Percentiles rank a stretch among this genome's conserved stretches.
phyloP scores from a whole-genome alignment of 2,329 filamentous ascomycete species.

The Dactylonectria macrodidyma region DNA sequence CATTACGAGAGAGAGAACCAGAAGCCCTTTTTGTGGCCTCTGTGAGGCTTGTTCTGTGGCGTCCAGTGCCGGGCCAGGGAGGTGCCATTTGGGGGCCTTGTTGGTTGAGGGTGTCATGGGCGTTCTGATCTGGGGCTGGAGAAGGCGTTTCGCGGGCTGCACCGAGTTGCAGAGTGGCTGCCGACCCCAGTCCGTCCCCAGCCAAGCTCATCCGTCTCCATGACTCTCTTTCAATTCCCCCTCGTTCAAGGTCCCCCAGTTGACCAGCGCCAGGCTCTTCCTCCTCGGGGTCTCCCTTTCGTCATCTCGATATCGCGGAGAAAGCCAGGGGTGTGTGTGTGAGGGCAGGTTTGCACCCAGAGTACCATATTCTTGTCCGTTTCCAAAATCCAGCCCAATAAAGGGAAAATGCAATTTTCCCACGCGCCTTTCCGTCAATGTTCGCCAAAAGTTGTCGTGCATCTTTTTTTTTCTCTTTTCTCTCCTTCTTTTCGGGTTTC shows the following conservation, averaged over 20 bases:
- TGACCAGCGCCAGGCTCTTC: constrained; percentile 17
- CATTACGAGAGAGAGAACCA: constrained; percentile 19
- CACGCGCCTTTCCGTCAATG: constrained; percentile 34
- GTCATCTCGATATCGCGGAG: constrained; percentile 16
- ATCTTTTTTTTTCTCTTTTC: constrained; percentile 35
- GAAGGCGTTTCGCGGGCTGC: constrained; percentile 19
- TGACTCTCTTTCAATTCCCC: background rate
- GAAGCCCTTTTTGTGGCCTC: constrained; percentile 19
- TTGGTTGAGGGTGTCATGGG: constrained; percentile 28
- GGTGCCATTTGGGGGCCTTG: constrained; percentile 24
- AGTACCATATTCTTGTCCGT: constrained; percentile 43
- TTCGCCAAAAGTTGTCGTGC: constrained; percentile 34
- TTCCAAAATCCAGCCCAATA: constrained; percentile 23
- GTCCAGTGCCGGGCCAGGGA: constrained; percentile 34
- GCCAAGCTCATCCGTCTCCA: constrained; percentile 5
- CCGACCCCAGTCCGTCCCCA: constrained; percentile 19
- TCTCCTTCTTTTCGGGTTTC: constrained; percentile 34
- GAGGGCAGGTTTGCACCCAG: constrained; percentile 46
- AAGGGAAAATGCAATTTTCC: constrained; percentile 23
- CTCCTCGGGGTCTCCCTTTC: constrained; percentile 23
- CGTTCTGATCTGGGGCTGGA: constrained; percentile 19
- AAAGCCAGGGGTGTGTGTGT: constrained; percentile 17
- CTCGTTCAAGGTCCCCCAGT: constrained; percentile 20
- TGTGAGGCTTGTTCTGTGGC: constrained; percentile 36
- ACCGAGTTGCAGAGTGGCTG: constrained; percentile 26